Base-by-base conservation (phyloP, 495 filamentous ascomycete species). In the Xeromyces bisporus region DNA sequence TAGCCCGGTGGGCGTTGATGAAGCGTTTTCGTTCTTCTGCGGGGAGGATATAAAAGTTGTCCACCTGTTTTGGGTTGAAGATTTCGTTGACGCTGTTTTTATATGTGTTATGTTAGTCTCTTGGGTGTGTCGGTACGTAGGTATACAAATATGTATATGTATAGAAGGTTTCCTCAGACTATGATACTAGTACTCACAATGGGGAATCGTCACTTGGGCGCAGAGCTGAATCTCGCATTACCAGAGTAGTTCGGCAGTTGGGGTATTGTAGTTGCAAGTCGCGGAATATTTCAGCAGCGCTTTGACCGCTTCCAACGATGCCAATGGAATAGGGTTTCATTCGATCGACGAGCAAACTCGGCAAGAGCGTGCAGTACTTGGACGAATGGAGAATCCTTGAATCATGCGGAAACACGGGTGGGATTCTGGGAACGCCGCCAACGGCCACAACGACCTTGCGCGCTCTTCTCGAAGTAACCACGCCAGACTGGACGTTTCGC, bases 171-270 rank as follows among this genome's bases (percentile, higher is more conserved):
- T n/a, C n/a, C n/a, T n/a, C 29, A 38, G 15, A 28, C 21, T 4
- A 13, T 15, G 25, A 31, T 15, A 7, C 34, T n/a, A 28, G n/a
- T 2, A 67, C 77, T 55, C 60, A 91, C 81, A 94, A 96, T 12
- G 87, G 87, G 29, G 81, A 89, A 45, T 97, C 87, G 40, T 97
- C 87, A 49, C 82, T 91, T 3, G 87, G 87, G 33, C 75, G 75
- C 34, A 97, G 57, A 24, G 84, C 83, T 18, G 79, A 65, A 23
- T 72, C 74, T 27, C 78, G 70, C 50, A 92, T 85, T 27, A 92
- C 66, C 28, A 97, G 43, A 3, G 56, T 67, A 1, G 82, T 80
- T 29, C 67, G 65, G n/a, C 77, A 71, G 44, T 83, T 82, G 7
- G 81, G 81, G 47, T 86, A 93, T 16, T 75, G 58, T n/a, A 58